Base-by-base conservation (phyloP, 2,329 filamentous ascomycete species). In the Arthrobotrys pseudoclavata region DNA sequence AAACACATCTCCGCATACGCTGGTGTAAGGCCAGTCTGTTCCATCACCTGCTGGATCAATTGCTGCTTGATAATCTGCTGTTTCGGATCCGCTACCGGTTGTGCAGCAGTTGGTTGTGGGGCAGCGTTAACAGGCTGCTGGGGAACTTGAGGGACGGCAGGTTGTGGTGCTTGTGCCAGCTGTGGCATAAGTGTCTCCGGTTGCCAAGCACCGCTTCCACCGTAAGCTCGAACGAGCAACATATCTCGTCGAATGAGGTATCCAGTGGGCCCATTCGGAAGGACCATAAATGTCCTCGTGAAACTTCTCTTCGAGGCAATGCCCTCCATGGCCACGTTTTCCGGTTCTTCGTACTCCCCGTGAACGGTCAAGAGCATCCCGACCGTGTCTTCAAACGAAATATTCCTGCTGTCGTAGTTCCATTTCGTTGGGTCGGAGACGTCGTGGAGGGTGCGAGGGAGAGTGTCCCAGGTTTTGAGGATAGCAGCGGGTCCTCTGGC, bases 1-100 rank as follows among this genome's bases (percentile, higher is more conserved):
- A 98, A 86, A 81, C 95, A 97, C 86, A 96, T 88, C 80, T 91
- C 88, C 0, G 94, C 91, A 83, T 92, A 97, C 74, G 92, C 86
- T 9, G 90, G 84, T 7, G 89, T 96, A 90, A 99, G 93, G 71
- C 90, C 89, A 0, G 94, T 97, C 81, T 89, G 89, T 79, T 89
- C 89, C 79, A 89, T 91, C 64, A 97, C 87, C 82, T 96, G 90
- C 20, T 89, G 85, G 82, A 97, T 86, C 85, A 94, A 89, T 79
- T 91, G 88, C 80, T 92, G 88, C 7, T 31, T 3, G 37, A 40
- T 9, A 9, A 34, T 34, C 31, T 34, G 31, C 31, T 34, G 6
- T 80, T 91, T 88, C 40, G 86, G 85, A n/a, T 85, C 84, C 45
- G 85, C 84, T 15, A 86, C 86, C n/a, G 84, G 83, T 55, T 85